These are phyloP conservation scores for Phymatotrichopsis omnivora DNA, from an alignment of 2,329 filamentous ascomycete species.

Conservation along the genomic window DNA sequence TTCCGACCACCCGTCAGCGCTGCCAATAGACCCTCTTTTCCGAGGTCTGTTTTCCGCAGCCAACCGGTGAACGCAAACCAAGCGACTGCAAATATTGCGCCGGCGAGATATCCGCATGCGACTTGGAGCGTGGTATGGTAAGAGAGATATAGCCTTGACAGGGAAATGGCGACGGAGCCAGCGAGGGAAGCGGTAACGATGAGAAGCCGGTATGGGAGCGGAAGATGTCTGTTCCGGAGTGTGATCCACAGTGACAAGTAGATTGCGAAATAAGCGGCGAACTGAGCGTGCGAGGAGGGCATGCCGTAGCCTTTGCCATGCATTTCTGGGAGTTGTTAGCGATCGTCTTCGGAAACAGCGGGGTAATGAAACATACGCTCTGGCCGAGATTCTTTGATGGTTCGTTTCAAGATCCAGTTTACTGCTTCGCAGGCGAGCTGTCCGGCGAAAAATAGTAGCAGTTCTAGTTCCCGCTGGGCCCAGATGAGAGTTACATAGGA, in stretches of 20 bases:
- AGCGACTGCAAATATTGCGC: constrained; percentile 55
- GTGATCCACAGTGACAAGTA: constrained; percentile 78
- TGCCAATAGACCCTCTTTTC: constrained; percentile 14
- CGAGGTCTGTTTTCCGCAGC: constrained; percentile 55
- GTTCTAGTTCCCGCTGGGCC: constrained; percentile 82
- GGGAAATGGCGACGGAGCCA: constrained; percentile 60
- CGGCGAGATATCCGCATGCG: constrained; percentile 63
- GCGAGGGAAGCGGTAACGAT: constrained; percentile 47
- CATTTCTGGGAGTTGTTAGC: constrained; percentile 36
- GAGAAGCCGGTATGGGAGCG: constrained; percentile 33
- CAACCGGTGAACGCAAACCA: constrained; percentile 71
- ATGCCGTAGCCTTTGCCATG: constrained; percentile 94
- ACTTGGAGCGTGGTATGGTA: constrained; percentile 91
- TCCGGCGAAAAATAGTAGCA: constrained; percentile 79
- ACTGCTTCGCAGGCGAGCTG: constrained; percentile 85
- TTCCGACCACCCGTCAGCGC: constrained; percentile 36
- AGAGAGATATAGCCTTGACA: constrained; percentile 77
- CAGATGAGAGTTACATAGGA: constrained; percentile 84
- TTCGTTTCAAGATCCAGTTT: constrained; percentile 80
- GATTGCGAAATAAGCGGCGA: constrained; percentile 81
- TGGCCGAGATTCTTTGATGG: constrained; percentile 87
- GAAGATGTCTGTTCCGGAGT: constrained; percentile 59
- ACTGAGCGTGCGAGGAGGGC: constrained; percentile 92
- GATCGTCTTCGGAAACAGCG: background rate
- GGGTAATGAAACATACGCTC: constrained; percentile 46